A percentile compares a stretch with the other conserved stretches of the same genome.
Conservation (phyloP, 805 yeast genomes). For the Wickerhamomyces alni region DNA sequence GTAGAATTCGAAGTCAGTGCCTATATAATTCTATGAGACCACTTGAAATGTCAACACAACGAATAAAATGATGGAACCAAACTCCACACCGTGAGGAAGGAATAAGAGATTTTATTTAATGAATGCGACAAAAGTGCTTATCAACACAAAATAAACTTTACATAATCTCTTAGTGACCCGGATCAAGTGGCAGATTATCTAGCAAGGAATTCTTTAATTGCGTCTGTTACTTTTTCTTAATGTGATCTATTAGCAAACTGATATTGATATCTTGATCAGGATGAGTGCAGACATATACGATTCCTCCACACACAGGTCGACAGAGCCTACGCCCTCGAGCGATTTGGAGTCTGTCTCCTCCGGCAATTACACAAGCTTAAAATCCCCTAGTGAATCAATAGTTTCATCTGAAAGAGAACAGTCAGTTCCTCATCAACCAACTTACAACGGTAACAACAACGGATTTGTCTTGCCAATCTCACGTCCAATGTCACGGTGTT, state of each 20-base stretch:
- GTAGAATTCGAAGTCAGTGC: too few relatives aligned
- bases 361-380: too few relatives aligned
- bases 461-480: conserved; percentile 26
- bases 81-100: too few relatives aligned
- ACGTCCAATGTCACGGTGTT: conserved; percentile 54
- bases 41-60: too few relatives aligned
- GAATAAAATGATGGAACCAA: too few relatives aligned
- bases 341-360: not conserved
- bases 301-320: not conserved
- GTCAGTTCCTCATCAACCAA: not conserved
- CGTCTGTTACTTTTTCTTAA: too few relatives aligned
- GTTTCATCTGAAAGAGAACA: not conserved
- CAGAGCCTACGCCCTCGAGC: not conserved
- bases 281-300: not conserved
- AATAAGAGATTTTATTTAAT: too few relatives aligned
- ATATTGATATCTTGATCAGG: too few relatives aligned
- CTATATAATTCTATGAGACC: too few relatives aligned
- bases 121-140: too few relatives aligned
- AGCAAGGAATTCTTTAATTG: not conserved
- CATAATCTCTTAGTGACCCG: not conserved
- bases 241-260: too few relatives aligned
- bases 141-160: too few relatives aligned
- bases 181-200: not conserved
- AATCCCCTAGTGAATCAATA: not conserved
- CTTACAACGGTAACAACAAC: not conserved